Evolutionary conservation across 805 yeast species (phyloP).

Genomic region (Schizosaccharomyces octosporus): DNA sequence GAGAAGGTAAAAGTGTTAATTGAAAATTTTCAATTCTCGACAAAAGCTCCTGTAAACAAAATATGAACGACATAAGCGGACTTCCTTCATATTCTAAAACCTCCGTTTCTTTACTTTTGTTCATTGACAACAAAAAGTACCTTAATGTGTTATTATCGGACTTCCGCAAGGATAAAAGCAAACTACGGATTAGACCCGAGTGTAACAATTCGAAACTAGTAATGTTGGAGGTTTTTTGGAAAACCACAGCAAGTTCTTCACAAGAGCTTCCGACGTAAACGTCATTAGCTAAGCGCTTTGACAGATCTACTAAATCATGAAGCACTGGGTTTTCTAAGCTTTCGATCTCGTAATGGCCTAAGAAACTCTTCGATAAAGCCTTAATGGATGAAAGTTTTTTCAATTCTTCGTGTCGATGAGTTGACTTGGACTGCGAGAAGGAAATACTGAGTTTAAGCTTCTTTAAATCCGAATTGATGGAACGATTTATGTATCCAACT

Average conservation of each 20-base stretch:
- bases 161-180: constrained; percentile 13
- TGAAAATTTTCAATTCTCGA: constrained; percentile 54
- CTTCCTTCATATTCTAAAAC: constrained; percentile 7
- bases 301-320: not conserved
- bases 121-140: constrained; percentile 19
- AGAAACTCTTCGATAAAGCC: not conserved
- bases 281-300: not conserved
- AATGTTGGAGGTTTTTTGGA: constrained; percentile 10
- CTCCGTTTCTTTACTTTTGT: constrained; percentile 13
- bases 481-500: not conserved
- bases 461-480: not conserved
- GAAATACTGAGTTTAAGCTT: not conserved
- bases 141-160: constrained; percentile 6
- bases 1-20: not conserved
- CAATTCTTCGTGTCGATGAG: not conserved
- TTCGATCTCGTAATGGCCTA: not conserved
- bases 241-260: not conserved
- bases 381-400: not conserved
- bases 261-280: not conserved
- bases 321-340: not conserved
- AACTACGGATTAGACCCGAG: constrained; percentile 32
- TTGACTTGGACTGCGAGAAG: not conserved
- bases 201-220: constrained; percentile 57
- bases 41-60: constrained; percentile 44
- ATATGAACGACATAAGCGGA: constrained; percentile 24